Evolutionary conservation across 1,139 yeast genomes (phyloP).

Genomic region (Blastobotrys ciferrii): DNA sequence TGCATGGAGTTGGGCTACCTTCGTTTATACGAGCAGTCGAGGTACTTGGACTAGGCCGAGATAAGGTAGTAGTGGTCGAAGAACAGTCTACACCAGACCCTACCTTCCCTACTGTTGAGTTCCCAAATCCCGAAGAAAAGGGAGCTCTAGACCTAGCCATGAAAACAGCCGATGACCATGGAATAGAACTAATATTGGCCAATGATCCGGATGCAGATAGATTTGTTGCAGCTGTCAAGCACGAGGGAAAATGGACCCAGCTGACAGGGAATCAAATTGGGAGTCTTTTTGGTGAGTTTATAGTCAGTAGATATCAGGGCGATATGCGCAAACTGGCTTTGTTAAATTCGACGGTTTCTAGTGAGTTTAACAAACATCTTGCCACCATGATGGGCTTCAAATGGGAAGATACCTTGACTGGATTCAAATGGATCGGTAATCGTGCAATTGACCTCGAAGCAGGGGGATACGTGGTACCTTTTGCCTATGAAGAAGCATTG

Average conservation of each 20-base stretch:
- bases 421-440: conserved; percentile 97
- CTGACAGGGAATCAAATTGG: conserved; percentile 93
- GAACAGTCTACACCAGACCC: conserved; percentile 81
- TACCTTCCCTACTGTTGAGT: conserved; percentile 74
- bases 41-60: conserved; percentile 33
- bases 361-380: conserved; percentile 73
- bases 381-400: conserved; percentile 61
- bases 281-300: conserved; percentile 69
- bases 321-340: conserved; percentile 51
- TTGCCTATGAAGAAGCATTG: conserved; percentile 93
- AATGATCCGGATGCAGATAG: conserved; percentile 98
- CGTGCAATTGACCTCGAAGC: conserved; percentile 69
- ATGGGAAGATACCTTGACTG: conserved; percentile 82
- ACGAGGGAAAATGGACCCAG: conserved; percentile 61
- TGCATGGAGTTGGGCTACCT: conserved; percentile 86
- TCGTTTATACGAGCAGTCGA: conserved; percentile 32
- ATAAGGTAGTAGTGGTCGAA: conserved; percentile 46
- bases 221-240: conserved; percentile 64
- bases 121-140: conserved; percentile 95
- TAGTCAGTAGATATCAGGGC: conserved; percentile 42
- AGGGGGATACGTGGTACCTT: conserved; percentile 70
- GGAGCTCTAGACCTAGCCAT: conserved; percentile 84
- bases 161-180: conserved; percentile 45
- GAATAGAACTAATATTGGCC: conserved; percentile 63
- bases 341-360: conserved; percentile 87